Evolutionary conservation across 148 eudicot genomes (phyloP).

Genomic region (Rhododendron griersonianum): DNA sequence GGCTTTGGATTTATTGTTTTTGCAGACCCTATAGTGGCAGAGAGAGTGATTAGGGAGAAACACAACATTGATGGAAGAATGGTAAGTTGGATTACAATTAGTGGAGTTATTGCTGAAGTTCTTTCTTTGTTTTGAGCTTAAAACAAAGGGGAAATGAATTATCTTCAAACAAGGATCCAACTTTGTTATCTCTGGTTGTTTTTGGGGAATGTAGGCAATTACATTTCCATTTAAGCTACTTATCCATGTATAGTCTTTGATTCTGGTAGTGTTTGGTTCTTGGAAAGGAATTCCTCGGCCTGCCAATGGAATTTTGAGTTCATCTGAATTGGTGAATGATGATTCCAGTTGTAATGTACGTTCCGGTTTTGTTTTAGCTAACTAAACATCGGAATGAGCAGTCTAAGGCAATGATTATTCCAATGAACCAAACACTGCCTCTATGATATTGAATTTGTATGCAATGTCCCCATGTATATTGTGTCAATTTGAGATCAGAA

Average conservation of each 20-base stretch:
- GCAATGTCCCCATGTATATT: neutral
- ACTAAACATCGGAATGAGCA: neutral
- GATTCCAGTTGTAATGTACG: neutral
- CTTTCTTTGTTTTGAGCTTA: neutral
- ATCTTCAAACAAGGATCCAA: neutral
- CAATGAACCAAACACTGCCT: neutral
- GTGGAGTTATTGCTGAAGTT: neutral
- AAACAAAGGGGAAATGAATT: neutral
- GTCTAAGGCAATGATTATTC: neutral
- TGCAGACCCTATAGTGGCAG: conserved; percentile 68
- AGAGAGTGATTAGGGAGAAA: conserved; percentile 67
- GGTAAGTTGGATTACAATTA: conserved; percentile 30
- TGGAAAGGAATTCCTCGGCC: neutral
- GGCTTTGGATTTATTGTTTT: conserved; percentile 85
- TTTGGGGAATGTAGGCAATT: neutral
- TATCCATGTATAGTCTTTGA: neutral
- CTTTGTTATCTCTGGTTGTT: neutral
- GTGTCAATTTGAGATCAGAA: neutral
- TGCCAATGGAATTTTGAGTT: neutral
- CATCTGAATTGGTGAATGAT: neutral
- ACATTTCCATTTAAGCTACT: neutral
- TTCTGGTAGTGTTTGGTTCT: neutral
- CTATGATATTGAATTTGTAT: neutral
- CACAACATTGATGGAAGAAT: conserved; percentile 83
- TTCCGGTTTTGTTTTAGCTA: neutral